Evolutionary conservation across 2,329 filamentous ascomycete genomes (phyloP).

Genomic region (Chrysoporthe deuterocubensis): DNA sequence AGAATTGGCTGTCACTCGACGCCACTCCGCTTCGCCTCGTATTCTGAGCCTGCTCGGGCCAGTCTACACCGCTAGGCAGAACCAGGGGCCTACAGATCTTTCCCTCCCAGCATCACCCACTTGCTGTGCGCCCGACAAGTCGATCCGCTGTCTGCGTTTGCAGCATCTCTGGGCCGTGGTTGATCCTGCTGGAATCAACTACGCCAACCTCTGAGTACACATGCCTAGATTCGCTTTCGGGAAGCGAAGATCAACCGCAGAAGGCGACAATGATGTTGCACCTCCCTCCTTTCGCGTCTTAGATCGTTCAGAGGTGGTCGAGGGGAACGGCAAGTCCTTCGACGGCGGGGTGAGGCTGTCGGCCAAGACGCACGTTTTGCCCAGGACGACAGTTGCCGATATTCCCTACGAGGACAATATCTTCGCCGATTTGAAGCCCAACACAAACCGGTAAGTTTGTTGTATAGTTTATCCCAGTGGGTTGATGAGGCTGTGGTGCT

Average conservation of each 20-base stretch:
- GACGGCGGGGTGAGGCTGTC: conserved; percentile 53
- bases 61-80: conserved; percentile 18
- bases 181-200: conserved; percentile 27
- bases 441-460: conserved; percentile 54
- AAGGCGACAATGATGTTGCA: conserved; percentile 55
- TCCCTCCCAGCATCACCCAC: conserved; percentile 12
- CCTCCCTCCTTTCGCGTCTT: conserved; percentile 63
- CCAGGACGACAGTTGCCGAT: conserved; percentile 46
- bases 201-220: conserved; percentile 41
- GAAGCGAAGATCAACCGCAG: conserved; percentile 64
- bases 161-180: conserved; percentile 29
- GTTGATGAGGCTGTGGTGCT: conserved; percentile 16
- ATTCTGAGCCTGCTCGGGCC: conserved; percentile 21
- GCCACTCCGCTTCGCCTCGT: conserved; percentile 30
- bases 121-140: conserved; percentile 9
- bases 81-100: conserved; percentile 12
- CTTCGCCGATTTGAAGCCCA: conserved; percentile 59
- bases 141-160: conserved; percentile 19
- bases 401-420: conserved; percentile 56
- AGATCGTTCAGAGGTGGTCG: conserved; percentile 52
- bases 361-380: conserved; percentile 42
- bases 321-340: conserved; percentile 49
- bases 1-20: conserved; percentile 21
- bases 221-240: conserved; percentile 67
- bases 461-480: conserved; percentile 20